Conservation (phyloP, 352 stramenopile genomes). For the Paralagenidium karlingii region DNA sequence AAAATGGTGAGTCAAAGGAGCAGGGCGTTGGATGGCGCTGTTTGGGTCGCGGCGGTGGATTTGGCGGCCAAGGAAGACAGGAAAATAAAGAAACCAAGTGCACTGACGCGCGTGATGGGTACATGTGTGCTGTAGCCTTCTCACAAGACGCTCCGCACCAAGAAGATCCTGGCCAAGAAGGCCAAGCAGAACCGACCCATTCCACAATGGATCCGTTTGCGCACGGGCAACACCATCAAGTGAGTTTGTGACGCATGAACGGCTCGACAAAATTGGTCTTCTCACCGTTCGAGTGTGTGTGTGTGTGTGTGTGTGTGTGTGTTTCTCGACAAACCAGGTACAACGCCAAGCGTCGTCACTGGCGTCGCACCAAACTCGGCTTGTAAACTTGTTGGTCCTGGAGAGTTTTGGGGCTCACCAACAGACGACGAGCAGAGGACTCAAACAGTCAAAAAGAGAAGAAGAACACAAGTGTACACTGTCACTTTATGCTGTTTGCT, state of each 20-base stretch:
- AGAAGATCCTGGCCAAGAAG: constrained; percentile 99
- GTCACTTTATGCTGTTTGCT: too few relatives aligned
- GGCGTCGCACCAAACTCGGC: constrained; percentile 99
- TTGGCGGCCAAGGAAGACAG: too few relatives aligned
- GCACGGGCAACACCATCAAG: constrained; percentile 99
- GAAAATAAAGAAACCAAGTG: too few relatives aligned
- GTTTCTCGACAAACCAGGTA: too few relatives aligned
- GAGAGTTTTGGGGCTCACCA: not conserved
- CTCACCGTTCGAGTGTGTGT: not conserved
- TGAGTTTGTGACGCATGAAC: too few relatives aligned
- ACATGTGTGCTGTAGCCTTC: constrained; percentile 86
- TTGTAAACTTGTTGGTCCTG: constrained; percentile 83
- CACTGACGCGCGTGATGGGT: constrained; percentile 1
- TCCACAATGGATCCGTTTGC: constrained; percentile 99
- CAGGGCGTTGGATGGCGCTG: too few relatives aligned
- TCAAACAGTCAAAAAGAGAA: too few relatives aligned
- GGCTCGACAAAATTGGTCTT: not conserved
- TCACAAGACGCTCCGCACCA: constrained; percentile 99
- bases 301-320: not conserved
- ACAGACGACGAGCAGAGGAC: too few relatives aligned
- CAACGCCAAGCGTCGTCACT: constrained; percentile 99
- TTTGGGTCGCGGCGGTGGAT: too few relatives aligned
- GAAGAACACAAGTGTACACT: too few relatives aligned
- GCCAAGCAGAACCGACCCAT: constrained; percentile 99
- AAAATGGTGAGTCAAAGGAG: too few relatives aligned